Evolutionary conservation across 768 basidiomycete genomes (phyloP), one percentile per base, ranked within the genome.

Genomic region (Tulasnella sp.): DNA sequence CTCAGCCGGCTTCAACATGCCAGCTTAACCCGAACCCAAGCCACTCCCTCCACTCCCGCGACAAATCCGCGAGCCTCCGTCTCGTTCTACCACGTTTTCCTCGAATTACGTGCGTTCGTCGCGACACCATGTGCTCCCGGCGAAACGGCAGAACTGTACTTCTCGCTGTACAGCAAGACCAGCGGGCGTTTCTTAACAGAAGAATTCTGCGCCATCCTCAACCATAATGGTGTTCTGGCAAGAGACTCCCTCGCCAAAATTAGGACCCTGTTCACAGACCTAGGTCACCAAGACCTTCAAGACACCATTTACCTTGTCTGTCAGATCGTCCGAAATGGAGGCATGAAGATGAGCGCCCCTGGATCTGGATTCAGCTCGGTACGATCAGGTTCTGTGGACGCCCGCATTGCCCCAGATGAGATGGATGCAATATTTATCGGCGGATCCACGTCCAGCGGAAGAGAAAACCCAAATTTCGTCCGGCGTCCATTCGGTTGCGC

Each of bases 401-500:
- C 41, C 50, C 74, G 74, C 80, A 60, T 80, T 76, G 81, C 73
- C 31, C 54, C 11, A 20, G 48, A 77, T 50, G 76, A 76, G 48
- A n/a, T 50, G 18, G 76, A 76, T 48, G 16, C 34, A 18, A 76
- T 50, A 31, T 37, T 46, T 24, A 76, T 50, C 20, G 76, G 76
- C n/a, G 54, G 76, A 20, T 37, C 46, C n/a, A 2, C 76, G 28
- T 37, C 44, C 8, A 42, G 4, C n/a, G 72, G 79, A 7, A 75
- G 20, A 54, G 79, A 80, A 41, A 69, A 72, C 37, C 22, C 69
- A 11, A 72, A 44, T 31, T 76, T 90, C 78, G 93, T 93, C 83
- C 90, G 97, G 50, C 88, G 97, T 76, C 97, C 97, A 0, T 96
- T 99, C 84, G 97, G 96, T n/a, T 98, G 96, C 84, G 97, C 97